Percentiles rank a stretch among this genome's conserved stretches.
Conservation (phyloP, 2,329 filamentous ascomycete species). For the Aspergillus fructus region DNA sequence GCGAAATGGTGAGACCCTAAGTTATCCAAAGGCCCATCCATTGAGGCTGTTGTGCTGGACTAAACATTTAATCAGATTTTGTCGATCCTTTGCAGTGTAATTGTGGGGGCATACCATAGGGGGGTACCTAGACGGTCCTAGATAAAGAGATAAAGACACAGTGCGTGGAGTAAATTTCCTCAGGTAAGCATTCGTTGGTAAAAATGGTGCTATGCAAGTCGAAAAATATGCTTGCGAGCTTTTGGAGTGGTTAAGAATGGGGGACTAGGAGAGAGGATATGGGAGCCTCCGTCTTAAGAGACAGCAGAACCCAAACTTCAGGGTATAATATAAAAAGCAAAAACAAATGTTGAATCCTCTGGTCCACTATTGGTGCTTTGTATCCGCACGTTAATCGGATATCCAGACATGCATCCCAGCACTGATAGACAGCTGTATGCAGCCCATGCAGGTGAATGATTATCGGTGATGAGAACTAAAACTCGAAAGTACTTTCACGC, state of each 20-base stretch:
- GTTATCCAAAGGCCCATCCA: slow-evolving; percentile 22
- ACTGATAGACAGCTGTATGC: background rate
- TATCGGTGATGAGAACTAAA: background rate
- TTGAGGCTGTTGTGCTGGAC: slow-evolving; percentile 21
- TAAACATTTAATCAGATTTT: slow-evolving; percentile 8
- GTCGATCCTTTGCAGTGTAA: background rate
- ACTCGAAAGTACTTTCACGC: background rate
- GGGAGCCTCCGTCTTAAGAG: background rate
- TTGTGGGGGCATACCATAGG: background rate
- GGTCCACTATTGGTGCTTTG: background rate
- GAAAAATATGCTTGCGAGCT: background rate
- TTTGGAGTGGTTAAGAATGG: background rate
- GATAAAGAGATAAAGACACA: background rate
- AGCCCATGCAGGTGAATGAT: background rate
- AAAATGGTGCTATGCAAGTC: background rate
- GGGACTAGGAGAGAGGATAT: background rate
- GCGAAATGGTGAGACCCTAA: slow-evolving; percentile 30
- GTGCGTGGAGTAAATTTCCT: background rate
- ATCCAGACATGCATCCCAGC: background rate
- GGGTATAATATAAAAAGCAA: background rate
- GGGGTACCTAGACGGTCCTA: background rate
- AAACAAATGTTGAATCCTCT: background rate
- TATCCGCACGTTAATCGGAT: background rate
- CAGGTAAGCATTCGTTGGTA: background rate
- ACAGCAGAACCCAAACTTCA: background rate